phyloP scores from a whole-genome alignment of 75 land plant species.

The Ceratopteris richardii region DNA sequence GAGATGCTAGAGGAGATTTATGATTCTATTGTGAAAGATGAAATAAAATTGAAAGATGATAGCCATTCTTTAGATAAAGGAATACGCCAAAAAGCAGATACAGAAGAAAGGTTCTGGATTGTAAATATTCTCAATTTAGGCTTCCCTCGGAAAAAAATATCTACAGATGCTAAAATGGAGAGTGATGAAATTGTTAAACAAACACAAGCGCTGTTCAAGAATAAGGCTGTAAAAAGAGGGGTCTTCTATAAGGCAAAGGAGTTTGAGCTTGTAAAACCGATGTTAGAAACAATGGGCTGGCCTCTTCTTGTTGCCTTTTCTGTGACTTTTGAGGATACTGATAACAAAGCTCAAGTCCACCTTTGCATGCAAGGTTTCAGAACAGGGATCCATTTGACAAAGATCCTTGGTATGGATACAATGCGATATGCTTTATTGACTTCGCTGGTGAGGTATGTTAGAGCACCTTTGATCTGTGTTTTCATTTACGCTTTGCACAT shows the following conservation, averaged over 20 bases:
- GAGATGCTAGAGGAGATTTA: slow-evolving; percentile 90
- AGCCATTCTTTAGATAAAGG: slow-evolving; percentile 20
- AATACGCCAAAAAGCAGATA: slow-evolving; percentile 39
- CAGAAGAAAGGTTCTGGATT: slow-evolving; percentile 62
- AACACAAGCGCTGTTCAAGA: slow-evolving; percentile 62
- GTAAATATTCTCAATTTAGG: slow-evolving; percentile 76
- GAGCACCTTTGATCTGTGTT: no score
- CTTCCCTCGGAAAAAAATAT: slow-evolving; percentile 49
- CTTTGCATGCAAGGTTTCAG: slow-evolving; percentile 94
- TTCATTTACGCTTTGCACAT: no score
- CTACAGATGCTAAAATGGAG: slow-evolving; percentile 59
- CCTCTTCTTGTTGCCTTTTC: slow-evolving; percentile 94
- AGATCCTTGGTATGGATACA: slow-evolving; percentile 91
- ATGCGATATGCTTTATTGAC: slow-evolving; percentile 98
- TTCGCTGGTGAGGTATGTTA: slow-evolving; percentile 69
- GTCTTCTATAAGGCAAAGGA: slow-evolving; percentile 66
- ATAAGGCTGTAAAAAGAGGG: slow-evolving; percentile 67
- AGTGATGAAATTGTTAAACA: slow-evolving; percentile 73
- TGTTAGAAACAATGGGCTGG: slow-evolving; percentile 99
- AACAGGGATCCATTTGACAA: slow-evolving; percentile 77
- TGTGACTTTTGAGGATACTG: slow-evolving; percentile 94
- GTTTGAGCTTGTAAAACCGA: slow-evolving; percentile 76
- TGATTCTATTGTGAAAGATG: slow-evolving; percentile 90
- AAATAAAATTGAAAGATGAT: slow-evolving; percentile 90
- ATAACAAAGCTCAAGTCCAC: slow-evolving; percentile 68